Evolutionary conservation across 2,329 filamentous ascomycete genomes (phyloP).

Genomic region (Fusarium stilboides): DNA sequence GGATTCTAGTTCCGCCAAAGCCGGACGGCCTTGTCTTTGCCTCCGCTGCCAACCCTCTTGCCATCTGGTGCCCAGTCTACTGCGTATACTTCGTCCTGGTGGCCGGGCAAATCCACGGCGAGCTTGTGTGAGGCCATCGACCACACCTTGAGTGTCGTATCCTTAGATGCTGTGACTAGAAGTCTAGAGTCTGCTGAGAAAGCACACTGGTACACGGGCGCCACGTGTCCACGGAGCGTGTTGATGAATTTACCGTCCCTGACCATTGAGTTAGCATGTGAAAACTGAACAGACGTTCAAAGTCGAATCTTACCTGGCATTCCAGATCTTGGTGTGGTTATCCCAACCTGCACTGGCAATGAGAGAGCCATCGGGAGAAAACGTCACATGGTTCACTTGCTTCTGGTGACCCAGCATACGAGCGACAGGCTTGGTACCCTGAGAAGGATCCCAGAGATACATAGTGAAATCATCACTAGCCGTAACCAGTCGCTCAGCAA

Average conservation of each 20-base stretch:
- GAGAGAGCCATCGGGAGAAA: conserved; percentile 89
- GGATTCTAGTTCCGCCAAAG: conserved; percentile 72
- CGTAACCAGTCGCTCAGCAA: conserved; percentile 88
- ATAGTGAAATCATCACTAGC: conserved; percentile 97
- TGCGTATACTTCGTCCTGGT: conserved; percentile 93
- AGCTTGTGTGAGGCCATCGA: conserved; percentile 89
- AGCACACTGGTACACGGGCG: conserved; percentile 90
- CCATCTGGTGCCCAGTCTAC: conserved; percentile 97
- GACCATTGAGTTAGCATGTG: conserved; percentile 30
- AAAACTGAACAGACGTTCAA: background rate
- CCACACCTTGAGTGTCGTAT: conserved; percentile 96
- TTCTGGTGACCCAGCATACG: conserved; percentile 95
- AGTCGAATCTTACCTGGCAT: conserved; percentile 70
- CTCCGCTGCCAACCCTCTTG: conserved; percentile 88
- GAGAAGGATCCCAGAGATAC: conserved; percentile 90
- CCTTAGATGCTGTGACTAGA: conserved; percentile 89
- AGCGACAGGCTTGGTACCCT: conserved; percentile 86
- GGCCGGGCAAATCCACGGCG: conserved; percentile 84
- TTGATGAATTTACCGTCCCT: conserved; percentile 84
- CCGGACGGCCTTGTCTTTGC: conserved; percentile 87
- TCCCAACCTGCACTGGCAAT: conserved; percentile 94
- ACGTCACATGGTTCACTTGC: conserved; percentile 94
- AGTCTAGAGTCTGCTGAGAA: conserved; percentile 95
- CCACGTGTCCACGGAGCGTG: conserved; percentile 89
- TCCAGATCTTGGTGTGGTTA: conserved; percentile 96